These are phyloP conservation scores for Dipteronia sinensis DNA, from an alignment of 345 rosid species.

Conservation along the genomic window DNA sequence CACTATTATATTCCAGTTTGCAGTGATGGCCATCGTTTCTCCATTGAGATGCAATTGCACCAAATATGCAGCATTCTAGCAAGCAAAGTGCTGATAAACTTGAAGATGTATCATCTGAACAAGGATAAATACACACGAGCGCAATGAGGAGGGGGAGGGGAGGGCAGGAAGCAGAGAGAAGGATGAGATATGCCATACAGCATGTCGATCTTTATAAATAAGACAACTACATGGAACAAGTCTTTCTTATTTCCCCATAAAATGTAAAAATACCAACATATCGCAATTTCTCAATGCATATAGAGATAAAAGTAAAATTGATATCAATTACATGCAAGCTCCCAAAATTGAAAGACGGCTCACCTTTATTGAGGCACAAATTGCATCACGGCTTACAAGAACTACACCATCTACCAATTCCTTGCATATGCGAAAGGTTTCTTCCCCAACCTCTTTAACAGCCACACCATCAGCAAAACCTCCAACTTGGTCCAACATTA, in stretches of 20 bases:
- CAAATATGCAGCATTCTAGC: neutral
- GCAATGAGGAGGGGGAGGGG: neutral
- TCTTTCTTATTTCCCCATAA: neutral
- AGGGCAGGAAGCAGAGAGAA: neutral
- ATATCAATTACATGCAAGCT: conserved; percentile 10
- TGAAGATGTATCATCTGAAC: neutral
- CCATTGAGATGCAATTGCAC: neutral
- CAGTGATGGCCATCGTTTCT: conserved; percentile 7
- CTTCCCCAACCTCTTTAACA: conserved; percentile 94
- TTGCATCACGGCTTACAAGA: conserved; percentile 97
- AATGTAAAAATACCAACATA: neutral
- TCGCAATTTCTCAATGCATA: conserved; percentile 2
- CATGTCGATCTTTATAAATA: neutral
- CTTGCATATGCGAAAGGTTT: conserved; percentile 79
- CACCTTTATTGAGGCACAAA: conserved; percentile 99
- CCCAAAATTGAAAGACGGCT: conserved; percentile 6
- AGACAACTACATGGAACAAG: neutral
- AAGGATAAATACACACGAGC: neutral
- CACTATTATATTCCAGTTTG: neutral
- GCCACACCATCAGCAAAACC: conserved; percentile 99
- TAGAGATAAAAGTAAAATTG: neutral
- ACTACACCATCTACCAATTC: conserved; percentile 91
- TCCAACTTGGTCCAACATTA: conserved; percentile 86
- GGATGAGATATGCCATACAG: neutral
- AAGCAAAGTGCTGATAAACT: neutral